A percentile compares a stretch with the other conserved stretches of the same genome.
Conservation (phyloP, 805 yeast species). For the Candida ovalis region DNA sequence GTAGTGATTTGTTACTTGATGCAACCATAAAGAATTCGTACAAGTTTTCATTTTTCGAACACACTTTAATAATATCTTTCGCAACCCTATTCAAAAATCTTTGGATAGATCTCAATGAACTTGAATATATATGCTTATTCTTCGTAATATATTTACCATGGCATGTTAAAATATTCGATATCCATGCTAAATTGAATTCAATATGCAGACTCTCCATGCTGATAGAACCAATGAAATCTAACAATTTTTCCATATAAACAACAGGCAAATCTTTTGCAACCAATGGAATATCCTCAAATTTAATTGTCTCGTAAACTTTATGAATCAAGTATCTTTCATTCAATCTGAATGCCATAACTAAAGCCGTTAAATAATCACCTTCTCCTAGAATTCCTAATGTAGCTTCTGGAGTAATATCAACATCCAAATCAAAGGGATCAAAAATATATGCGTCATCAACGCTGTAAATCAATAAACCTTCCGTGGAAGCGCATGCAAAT, state of each 20-base stretch:
- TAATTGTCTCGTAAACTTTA: conserved; percentile 68
- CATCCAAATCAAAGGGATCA: conserved; percentile 93
- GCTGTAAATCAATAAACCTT: conserved; percentile 81
- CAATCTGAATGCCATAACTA: conserved; percentile 90
- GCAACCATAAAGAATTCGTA: conserved; percentile 45
- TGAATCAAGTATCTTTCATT: conserved; percentile 76
- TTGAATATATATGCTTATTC: conserved; percentile 59
- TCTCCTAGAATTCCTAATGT: conserved; percentile 58
- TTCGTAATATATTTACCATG: conserved; percentile 75
- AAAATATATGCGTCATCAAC: conserved; percentile 71
- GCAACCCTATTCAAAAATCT: conserved; percentile 71
- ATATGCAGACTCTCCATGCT: conserved; percentile 73
- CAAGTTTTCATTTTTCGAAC: conserved; percentile 51
- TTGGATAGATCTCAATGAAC: conserved; percentile 65
- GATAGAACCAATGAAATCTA: conserved; percentile 65
- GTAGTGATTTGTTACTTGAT: conserved; percentile 3
- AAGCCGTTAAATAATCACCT: conserved; percentile 65
- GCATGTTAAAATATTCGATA: conserved; percentile 56
- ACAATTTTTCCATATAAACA: conserved; percentile 65
- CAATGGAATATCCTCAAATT: conserved; percentile 63
- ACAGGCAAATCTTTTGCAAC: conserved; percentile 69
- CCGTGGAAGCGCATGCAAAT: conserved; percentile 94
- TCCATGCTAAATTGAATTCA: conserved; percentile 83
- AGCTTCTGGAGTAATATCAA: conserved; percentile 84
- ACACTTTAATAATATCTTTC: conserved; percentile 60